phyloP scores from a whole-genome alignment of 1,284 basidiomycete species.

The Malassezia equina region DNA sequence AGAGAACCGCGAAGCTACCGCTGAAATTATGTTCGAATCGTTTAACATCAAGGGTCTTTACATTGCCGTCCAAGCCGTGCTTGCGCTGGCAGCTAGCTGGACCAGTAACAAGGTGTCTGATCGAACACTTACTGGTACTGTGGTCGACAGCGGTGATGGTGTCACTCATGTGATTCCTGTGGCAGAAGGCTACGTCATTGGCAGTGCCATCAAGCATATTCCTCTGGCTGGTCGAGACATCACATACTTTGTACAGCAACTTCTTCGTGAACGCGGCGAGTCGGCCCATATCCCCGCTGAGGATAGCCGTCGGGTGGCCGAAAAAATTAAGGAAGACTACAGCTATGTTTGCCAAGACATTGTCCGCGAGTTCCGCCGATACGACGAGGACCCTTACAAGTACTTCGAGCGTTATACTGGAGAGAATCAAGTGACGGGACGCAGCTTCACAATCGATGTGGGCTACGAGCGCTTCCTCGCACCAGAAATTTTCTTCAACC shows the following conservation, averaged over 20 bases:
- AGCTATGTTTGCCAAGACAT: slow-evolving; percentile 97
- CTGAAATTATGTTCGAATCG: slow-evolving; percentile 99
- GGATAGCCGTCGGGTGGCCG: slow-evolving; percentile 80
- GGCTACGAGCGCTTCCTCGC: slow-evolving; percentile 99
- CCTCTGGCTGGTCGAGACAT: slow-evolving; percentile 97
- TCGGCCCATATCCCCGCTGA: slow-evolving; percentile 83
- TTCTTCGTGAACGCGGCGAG: slow-evolving; percentile 91
- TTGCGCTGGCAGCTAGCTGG: slow-evolving; percentile 98
- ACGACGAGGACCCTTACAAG: slow-evolving; percentile 90
- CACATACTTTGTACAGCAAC: slow-evolving; percentile 88
- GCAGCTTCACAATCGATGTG: slow-evolving; percentile 85
- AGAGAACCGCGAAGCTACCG: slow-evolving; percentile 97
- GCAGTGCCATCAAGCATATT: slow-evolving; percentile 97
- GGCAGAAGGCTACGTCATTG: slow-evolving; percentile 96
- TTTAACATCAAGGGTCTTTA: slow-evolving; percentile 97
- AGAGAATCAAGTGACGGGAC: slow-evolving; percentile 79
- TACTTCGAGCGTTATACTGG: slow-evolving; percentile 90
- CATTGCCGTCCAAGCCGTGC: slow-evolving; percentile 95
- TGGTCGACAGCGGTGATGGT: slow-evolving; percentile 97
- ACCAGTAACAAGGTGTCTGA: slow-evolving; percentile 83
- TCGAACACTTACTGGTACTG: slow-evolving; percentile 88
- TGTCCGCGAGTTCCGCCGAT: slow-evolving; percentile 96
- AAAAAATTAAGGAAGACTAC: slow-evolving; percentile 95
- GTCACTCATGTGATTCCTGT: slow-evolving; percentile 94
- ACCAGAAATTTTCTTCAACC: slow-evolving; percentile 99